phyloP scores from a whole-genome alignment of 345 rosid genomes.

The Orychophragmus violaceus region DNA sequence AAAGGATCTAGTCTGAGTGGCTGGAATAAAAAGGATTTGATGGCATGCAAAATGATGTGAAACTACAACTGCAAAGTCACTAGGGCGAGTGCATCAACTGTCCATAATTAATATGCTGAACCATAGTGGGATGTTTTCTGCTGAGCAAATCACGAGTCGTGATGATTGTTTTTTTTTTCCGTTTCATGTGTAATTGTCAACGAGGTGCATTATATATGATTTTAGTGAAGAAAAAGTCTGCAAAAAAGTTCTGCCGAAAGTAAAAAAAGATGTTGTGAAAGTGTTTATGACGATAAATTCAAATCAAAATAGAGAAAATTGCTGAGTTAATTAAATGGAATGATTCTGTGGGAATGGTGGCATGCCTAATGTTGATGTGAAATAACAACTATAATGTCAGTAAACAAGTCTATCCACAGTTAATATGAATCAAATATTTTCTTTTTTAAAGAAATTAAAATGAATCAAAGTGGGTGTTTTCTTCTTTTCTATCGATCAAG shows the following conservation, averaged over 20 bases:
- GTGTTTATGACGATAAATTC: background rate
- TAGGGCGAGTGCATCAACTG: background rate
- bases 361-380: conserved; percentile 9
- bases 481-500: background rate
- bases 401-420: background rate
- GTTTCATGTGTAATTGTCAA: background rate
- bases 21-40: background rate
- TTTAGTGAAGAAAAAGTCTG: background rate
- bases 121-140: background rate
- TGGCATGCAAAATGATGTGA: conserved; percentile 15
- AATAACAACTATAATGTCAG: conserved; percentile 11
- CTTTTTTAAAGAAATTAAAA: too few species aligned
- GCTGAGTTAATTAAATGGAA: background rate
- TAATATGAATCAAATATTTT: background rate
- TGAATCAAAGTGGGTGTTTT: background rate
- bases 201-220: background rate
- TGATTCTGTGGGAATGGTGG: background rate
- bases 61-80: conserved; percentile 15
- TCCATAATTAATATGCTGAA: background rate
- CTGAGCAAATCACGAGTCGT: background rate
- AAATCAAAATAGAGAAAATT: background rate
- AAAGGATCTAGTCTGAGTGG: background rate
- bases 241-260: background rate
- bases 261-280: background rate
- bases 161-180: background rate